These are phyloP conservation scores for Aschersonia sp. DNA, from an alignment of 2,329 filamentous ascomycete genomes.

Conservation along the genomic window DNA sequence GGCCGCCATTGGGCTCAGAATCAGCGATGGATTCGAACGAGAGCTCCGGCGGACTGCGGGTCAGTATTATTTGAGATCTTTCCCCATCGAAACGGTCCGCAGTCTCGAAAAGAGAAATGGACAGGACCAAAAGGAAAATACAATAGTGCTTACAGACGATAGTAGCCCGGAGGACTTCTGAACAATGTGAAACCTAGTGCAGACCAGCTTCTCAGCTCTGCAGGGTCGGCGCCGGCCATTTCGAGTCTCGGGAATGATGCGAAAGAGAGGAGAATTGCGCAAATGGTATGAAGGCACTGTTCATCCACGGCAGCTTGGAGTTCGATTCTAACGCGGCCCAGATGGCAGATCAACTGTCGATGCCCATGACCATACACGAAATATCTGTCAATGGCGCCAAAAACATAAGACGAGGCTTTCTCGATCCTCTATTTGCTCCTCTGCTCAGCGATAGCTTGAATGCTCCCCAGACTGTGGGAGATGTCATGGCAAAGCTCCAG, in stretches of 20 bases:
- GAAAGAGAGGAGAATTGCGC: slow-evolving; percentile 22
- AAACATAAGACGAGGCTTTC: slow-evolving; percentile 72
- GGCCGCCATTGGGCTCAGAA: neutral
- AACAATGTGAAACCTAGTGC: slow-evolving; percentile 25
- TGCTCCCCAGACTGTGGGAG: slow-evolving; percentile 61
- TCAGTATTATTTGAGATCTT: slow-evolving; percentile 7
- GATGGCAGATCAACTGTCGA: slow-evolving; percentile 59
- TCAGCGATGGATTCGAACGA: slow-evolving; percentile 18
- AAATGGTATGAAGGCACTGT: slow-evolving; percentile 15
- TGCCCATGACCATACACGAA: slow-evolving; percentile 78
- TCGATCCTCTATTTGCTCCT: slow-evolving; percentile 68
- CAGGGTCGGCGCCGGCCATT: slow-evolving; percentile 20
- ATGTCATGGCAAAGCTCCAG: slow-evolving; percentile 61
- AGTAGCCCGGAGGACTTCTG: slow-evolving; percentile 20
- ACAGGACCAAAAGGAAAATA: too few species aligned
- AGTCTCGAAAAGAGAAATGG: too few species aligned
- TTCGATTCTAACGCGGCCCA: slow-evolving; percentile 9
- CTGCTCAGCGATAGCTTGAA: slow-evolving; percentile 55
- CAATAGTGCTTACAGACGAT: too few species aligned
- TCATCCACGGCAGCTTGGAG: neutral
- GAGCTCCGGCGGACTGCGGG: slow-evolving; percentile 14
- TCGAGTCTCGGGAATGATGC: slow-evolving; percentile 22
- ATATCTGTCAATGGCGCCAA: slow-evolving; percentile 71
- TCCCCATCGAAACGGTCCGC: too few species aligned
- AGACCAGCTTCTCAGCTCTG: slow-evolving; percentile 22